Base-by-base conservation (phyloP, 2,329 filamentous ascomycete species). In the Aspergillus spinulosporus region DNA sequence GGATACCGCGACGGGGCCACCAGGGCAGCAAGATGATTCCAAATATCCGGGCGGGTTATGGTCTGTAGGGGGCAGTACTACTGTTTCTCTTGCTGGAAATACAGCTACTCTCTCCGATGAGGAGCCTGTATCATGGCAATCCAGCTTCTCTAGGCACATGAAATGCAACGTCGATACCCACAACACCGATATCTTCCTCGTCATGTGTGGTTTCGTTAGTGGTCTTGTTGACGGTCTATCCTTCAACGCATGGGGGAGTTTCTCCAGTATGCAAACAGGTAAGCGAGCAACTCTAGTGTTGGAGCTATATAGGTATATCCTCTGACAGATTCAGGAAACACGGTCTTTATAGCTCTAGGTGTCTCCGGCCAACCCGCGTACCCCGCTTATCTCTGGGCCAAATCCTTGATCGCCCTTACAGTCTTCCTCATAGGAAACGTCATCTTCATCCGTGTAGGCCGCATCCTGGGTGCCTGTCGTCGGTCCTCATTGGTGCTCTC, bases 231-330 rank as follows among this genome's bases (percentile, higher is more conserved):
- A 76, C 44, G 72, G 72, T 21, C 56, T 75, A 11, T 72, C 73
- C 2, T 76, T 74, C 60, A 75, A 75, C 56, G 72, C 73, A 49
- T 76, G 74, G 74, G 72, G 69, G 3, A 75, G 71, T 62, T 76
- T 76, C 53, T 66, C 73, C 28, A 73, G 73, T 59, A 76, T 76
- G 73, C 74, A 76, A 59, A 75, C 74, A 53, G 74, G 74, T 75
- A 63, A 40, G 50, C 51, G 26, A 4, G n/a, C 6, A 9, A 46
- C 5, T 9, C 3, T 7, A 3, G 12, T 9, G 26, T 56, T n/a
- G 7, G 8, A 37, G n/a, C 21, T 21, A 21, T 21, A 21, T 21
- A 37, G 21, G 15, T 6, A 12, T 37, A 7, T 15, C 5, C 40
- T 37, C 54, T 55, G n/a, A 55, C 52, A 29, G 3, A 2, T 32